Base-by-base conservation (phyloP, 768 basidiomycete genomes). In the Botryobasidium botryosum region DNA sequence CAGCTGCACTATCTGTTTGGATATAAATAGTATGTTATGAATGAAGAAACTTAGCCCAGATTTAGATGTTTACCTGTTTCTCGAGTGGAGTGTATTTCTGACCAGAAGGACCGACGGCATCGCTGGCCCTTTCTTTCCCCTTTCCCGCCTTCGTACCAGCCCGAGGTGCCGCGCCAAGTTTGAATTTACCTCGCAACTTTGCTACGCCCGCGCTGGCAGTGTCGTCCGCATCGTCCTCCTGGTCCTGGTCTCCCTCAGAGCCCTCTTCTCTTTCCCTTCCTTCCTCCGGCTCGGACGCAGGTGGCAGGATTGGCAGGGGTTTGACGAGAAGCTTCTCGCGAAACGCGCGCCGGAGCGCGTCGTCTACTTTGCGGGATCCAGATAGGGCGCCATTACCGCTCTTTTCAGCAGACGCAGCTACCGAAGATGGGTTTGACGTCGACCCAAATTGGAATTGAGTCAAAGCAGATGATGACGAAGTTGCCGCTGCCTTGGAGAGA, bases 41-140 rank as follows among this genome's bases (percentile, higher is more conserved):
- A n/a, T n/a, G n/a, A n/a, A n/a, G n/a, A n/a, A n/a, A n/a, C n/a
- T n/a, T n/a, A n/a, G n/a, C n/a, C n/a, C n/a, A n/a, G n/a, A n/a
- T n/a, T n/a, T n/a, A n/a, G n/a, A n/a, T n/a, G 23, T 60, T 43
- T 55, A 64, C 74, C 60, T 87, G 86, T 38, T 73, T 60, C 58
- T 90, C 86, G 20, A 87, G 56, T 2, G 81, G 79, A 2, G 85
- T 87, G 50, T 77, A 87, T 7, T 74, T 41, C 56, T 77, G 56
- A 0, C 82, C 84, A 48, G 74, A 70, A 1, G 81, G 78, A 2
- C 83, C 84, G 20, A 78, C 49, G 47, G 68, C 68, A 24, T 61
- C 60, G 3, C 47, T 52, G 64, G 54, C 54, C 37, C 53, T 58
- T 48, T 44, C 47, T 46, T 50, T 59, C 10, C 33, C 51, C 15